These are phyloP conservation scores for Termitomyces sp. DNA, from an alignment of 768 basidiomycete species.

Conservation along the genomic window DNA sequence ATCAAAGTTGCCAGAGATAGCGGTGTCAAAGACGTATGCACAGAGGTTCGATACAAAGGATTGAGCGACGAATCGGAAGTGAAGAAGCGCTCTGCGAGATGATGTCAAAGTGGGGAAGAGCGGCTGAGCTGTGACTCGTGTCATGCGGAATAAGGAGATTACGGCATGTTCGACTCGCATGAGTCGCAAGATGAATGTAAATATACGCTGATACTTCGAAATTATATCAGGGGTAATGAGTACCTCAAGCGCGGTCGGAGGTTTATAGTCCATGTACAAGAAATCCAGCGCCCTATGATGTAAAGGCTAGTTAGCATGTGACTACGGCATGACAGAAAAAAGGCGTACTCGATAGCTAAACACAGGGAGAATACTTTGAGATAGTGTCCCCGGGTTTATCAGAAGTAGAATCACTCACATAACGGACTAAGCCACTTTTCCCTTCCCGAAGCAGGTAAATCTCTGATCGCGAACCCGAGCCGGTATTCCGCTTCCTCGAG, in stretches of 20 bases:
- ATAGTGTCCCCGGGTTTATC: not conserved
- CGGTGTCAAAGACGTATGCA: conserved; percentile 75
- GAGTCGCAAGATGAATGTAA: conserved; percentile 73
- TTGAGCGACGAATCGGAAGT: conserved; percentile 71
- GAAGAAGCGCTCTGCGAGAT: conserved; percentile 50
- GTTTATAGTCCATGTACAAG: conserved; percentile 84
- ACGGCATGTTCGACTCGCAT: conserved; percentile 73
- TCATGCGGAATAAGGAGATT: conserved; percentile 61
- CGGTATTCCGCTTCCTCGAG: conserved; percentile 66
- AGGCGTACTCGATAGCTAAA: conserved; percentile 45
- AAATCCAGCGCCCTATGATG: conserved; percentile 75
- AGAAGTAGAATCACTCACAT: conserved; percentile 43
- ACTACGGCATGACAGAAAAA: not conserved
- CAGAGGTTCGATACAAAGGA: conserved; percentile 65
- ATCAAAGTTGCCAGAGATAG: conserved; percentile 72
- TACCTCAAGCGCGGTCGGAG: conserved; percentile 71
- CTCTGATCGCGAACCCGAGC: conserved; percentile 80
- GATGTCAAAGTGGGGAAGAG: conserved; percentile 55
- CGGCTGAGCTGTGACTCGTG: conserved; percentile 32
- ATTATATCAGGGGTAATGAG: conserved; percentile 67
- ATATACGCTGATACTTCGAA: conserved; percentile 84
- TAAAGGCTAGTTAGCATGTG: conserved; percentile 5
- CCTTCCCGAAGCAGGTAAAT: conserved; percentile 55
- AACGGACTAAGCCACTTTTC: conserved; percentile 81
- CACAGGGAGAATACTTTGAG: conserved; percentile 3